These are phyloP conservation scores for Panicum virgatum DNA, from an alignment of 202 grass and related monocot species.

Conservation along the genomic window DNA sequence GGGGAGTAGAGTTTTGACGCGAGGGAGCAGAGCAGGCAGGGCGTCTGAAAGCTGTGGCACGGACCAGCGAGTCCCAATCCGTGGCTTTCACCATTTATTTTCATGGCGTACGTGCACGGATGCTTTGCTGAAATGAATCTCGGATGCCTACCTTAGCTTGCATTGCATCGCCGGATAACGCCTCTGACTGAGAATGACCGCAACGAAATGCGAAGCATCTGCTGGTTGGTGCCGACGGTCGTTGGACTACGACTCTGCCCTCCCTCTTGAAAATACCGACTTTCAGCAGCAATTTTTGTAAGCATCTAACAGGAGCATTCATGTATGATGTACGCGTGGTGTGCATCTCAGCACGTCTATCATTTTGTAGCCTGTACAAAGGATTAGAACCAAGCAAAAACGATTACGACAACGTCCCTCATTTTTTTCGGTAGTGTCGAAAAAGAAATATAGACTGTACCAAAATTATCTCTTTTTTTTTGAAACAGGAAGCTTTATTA, in stretches of 20 bases:
- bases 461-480: no score
- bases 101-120: neutral
- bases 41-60: neutral
- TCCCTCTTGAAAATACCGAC: neutral
- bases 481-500: no score
- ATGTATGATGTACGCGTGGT: neutral
- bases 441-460: no score
- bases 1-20: neutral
- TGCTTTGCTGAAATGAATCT: neutral
- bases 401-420: neutral
- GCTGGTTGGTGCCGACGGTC: neutral
- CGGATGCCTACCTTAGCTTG: neutral
- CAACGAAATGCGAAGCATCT: neutral
- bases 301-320: neutral
- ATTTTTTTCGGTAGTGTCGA: no score
- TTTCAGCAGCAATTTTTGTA: neutral
- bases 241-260: neutral
- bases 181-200: constrained; percentile 1
- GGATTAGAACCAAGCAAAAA: neutral
- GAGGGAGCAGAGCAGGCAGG: neutral
- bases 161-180: neutral
- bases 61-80: neutral
- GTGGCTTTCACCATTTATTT: constrained; percentile 11
- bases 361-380: neutral
- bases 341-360: no score